Base-by-base conservation (phyloP, 805 yeast genomes). In the Kuraishia borneana region DNA sequence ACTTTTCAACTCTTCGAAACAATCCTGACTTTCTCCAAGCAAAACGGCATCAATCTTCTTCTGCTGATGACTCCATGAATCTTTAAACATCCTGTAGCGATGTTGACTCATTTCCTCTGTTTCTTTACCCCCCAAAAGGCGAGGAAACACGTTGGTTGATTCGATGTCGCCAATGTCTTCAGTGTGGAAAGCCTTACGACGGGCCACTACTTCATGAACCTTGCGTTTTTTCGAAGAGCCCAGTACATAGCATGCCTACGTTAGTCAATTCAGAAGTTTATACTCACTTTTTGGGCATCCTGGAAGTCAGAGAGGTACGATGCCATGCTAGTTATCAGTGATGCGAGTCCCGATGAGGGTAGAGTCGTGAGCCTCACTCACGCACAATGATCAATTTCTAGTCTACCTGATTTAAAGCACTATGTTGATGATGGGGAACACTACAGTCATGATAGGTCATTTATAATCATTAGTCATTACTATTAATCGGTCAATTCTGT, bases 121-220 rank as follows among this genome's bases (percentile, higher is more conserved):
- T 43, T 71, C 77, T 12, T 53, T 40, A 1, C 73, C 74, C 13
- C 60, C 58, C 26, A 68, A 39, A 5, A 70, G 47, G 31, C 53
- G 47, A 6, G 63, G 54, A 48, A 70, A 65, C 9, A 55, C 39
- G 3, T 42, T 18, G 5, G 46, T 39, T 19, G 50, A 26, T 35
- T 54, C 58, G 36, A 20, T 17, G 7, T 17, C 23, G 4, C 20
- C 21, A 2, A 23, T 22, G 4, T 33, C 39, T 21, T 10, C 10
- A 17, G 10, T 18, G n/a, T 26, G 7, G 18, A 17, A 18, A 5
- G n/a, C 20, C 21, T 16, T 28, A 18, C 8, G 33, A 6, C 13
- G 21, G 21, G 7, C 13, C 8, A 19, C 22, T 21, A 14, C 12
- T 28, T 10, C 8, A 17, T 5, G 18, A 14, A 5, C 17, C 6